These are phyloP conservation scores for Microdochium paspali DNA, from an alignment of 2,329 filamentous ascomycete genomes.

Conservation along the genomic window DNA sequence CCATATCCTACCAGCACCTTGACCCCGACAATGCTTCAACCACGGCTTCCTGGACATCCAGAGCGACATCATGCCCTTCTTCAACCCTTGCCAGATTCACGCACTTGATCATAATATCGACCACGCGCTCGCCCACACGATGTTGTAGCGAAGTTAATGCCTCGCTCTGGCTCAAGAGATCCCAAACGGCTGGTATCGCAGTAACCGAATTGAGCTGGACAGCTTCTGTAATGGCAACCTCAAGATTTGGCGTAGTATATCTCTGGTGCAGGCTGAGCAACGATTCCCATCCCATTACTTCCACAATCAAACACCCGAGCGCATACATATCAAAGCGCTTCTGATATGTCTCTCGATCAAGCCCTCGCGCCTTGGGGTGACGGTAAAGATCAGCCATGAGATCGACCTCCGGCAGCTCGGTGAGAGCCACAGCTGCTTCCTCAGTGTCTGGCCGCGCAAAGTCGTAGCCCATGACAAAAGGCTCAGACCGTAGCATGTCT, in stretches of 20 bases:
- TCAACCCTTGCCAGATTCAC: slow-evolving; percentile 1
- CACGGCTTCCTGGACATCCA: not conserved
- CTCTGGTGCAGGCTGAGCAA: slow-evolving; percentile 5
- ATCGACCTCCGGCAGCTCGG: slow-evolving; percentile 8
- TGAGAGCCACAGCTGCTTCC: slow-evolving; percentile 7
- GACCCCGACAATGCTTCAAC: not conserved
- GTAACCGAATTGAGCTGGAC: slow-evolving; percentile 1
- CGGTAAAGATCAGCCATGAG: slow-evolving; percentile 10
- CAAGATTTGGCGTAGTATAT: not conserved
- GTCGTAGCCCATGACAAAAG: slow-evolving; percentile 10
- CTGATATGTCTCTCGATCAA: slow-evolving; percentile 8
- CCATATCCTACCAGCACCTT: no score
- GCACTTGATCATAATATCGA: slow-evolving; percentile 1
- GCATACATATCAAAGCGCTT: slow-evolving; percentile 13
- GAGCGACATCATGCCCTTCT: not conserved
- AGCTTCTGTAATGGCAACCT: slow-evolving; percentile 1
- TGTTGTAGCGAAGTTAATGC: not conserved
- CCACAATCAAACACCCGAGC: slow-evolving; percentile 7
- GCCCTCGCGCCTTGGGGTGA: slow-evolving; percentile 8
- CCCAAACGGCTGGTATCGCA: slow-evolving; percentile 1
- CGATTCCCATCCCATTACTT: slow-evolving; percentile 7
- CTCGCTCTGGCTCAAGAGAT: slow-evolving; percentile 1
- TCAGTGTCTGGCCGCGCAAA: slow-evolving; percentile 8
- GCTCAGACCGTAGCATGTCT: slow-evolving; percentile 7
- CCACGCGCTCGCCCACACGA: slow-evolving; percentile 1